Evolutionary conservation across 1,284 basidiomycete species (phyloP), one percentile per base, ranked within the genome.

Genomic region (Omphalotus olearius): DNA sequence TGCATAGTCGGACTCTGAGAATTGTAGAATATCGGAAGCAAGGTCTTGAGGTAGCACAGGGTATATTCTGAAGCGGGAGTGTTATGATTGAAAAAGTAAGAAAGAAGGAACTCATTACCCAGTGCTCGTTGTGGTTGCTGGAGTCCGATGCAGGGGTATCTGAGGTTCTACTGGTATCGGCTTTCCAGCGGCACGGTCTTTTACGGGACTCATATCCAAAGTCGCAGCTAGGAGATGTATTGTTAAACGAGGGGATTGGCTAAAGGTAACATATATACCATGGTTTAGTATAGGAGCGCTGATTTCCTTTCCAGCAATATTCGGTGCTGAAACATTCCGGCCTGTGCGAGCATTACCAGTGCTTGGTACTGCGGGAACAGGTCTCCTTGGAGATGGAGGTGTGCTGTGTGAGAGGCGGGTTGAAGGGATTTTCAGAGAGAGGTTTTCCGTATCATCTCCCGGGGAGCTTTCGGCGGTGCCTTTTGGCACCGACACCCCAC

Each of bases 1-100:
- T 37, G 92, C 90, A 66, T 89, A 95, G 44, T 91, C 85, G 0
- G 85, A 87, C 59, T 90, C 82, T 13, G 85, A 83, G 64, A 95
- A 94, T 57, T 86, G 84, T 59, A 88, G 84, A 39, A 93, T 93
- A 57, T 93, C 89, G 25, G 79, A 80, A 1, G 83, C 86, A 44
- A 94, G 81, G 52, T 87, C 88, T 25, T 82, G 72, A 0, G 91
- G 92, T 16, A 93, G 72, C 14, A 83, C 74, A 7, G 84, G 85
- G 60, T 87, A 82, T 25, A 77, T 76, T 35, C 85, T 87, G 56
- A 35, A 50, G 20, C 44, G 53, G 26, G 17, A 20, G 40, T 52
- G 13, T 43, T 13, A 13, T 33, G 7, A 3, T 33, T 33, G 51
- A 44, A 14, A 18, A 25, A 35, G 28, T 25, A 17, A 50, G 18